Base-by-base conservation (phyloP, 805 yeast genomes). In the Monosporozyma servazzii region DNA sequence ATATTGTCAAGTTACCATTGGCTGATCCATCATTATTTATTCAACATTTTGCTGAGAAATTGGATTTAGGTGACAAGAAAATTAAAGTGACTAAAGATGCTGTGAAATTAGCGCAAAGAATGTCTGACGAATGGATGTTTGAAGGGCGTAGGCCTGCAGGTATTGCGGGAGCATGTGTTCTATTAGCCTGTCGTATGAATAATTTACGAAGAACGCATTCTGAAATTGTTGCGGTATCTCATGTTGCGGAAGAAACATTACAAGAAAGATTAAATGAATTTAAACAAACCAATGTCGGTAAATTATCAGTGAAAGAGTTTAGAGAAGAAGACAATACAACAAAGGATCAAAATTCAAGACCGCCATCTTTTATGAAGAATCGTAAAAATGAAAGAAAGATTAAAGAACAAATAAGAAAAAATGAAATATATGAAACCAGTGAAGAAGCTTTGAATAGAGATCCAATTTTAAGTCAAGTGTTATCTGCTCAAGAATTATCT, bases 101-200 rank as follows among this genome's bases (percentile, higher is more conserved):
- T 0, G 82, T 83, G 6, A 80, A 82, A 59, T 70, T 93, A 21
- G 96, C 96, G 0, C 87, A 81, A 63, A 75, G 96, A 58, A 93
- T 93, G 99, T 76, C 90, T 13, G 79, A 81, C 43, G 98, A 93
- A 63, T 93, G 98, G 97, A 86, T 93, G 58, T 87, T 84, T 65
- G 95, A 88, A 69, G 99, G 99, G 25, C 78, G 99, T 64, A 76
- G 98, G 55, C 99, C 99, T 0, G 98, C 99, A 0, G 99, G 99
- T 61, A 81, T 93, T 50, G 99, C 99, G 0, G 99, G 98, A 21
- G 99, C 99, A 0, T 89, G 97, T 68, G 74, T 93, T 1, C 66
- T 95, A 45, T 71, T 93, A 48, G 99, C 99, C 0, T 93, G 97
- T 2, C 78, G 99, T 68, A 95, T 93, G 98, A 93, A 93, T 69